Evolutionary conservation across 2,329 filamentous ascomycete species (phyloP), one percentile per base, ranked within the genome.

Genomic region (Elsinoe ampelina): DNA sequence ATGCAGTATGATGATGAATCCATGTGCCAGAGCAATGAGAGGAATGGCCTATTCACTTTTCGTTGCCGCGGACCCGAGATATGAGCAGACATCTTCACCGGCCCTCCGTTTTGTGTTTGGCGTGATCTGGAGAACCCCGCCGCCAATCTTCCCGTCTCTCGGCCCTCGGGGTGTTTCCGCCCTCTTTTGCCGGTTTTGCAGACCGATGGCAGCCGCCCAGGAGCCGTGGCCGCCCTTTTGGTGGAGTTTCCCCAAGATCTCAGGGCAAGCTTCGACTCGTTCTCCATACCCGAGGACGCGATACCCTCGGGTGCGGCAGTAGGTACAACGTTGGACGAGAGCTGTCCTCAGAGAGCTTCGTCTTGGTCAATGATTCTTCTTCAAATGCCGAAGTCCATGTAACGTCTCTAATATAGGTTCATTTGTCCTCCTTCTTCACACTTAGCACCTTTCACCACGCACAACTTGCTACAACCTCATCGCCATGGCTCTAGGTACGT

Each of bases 231-330:
- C 26, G 26, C 5, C 22, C 22, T 22, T 22, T 22, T 22, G 22
- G 22, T 30, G 26, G 41, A 50, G 45, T 26, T 35, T 26, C 45
- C 45, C 45, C 19, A 35, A 26, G 10, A 34, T n/a, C 43, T 48
- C 4, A 7, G 15, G 13, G 15, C n/a, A 6, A 22, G 6, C 15
- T 12, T 19, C 11, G 32, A 10, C 26, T 38, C 7, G 32, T 52
- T 38, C 32, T 52, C 48, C 48, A 52, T 52, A 52, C 48, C 48
- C 48, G 48, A 52, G 48, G 48, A 34, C 48, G 36, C 38, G 26
- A 38, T 52, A 52, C 12, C 48, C 48, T 52, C 48, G 48, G 48
- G 35, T 52, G 48, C 48, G 48, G 48, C 26, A 30, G 26, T 8
- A 30, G 26, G 8, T 52, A 36, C 48, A 39, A 20, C 45, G 26